Evolutionary conservation across 768 basidiomycete species (phyloP), one percentile per base, ranked within the genome.

Genomic region (Mycena galopus): DNA sequence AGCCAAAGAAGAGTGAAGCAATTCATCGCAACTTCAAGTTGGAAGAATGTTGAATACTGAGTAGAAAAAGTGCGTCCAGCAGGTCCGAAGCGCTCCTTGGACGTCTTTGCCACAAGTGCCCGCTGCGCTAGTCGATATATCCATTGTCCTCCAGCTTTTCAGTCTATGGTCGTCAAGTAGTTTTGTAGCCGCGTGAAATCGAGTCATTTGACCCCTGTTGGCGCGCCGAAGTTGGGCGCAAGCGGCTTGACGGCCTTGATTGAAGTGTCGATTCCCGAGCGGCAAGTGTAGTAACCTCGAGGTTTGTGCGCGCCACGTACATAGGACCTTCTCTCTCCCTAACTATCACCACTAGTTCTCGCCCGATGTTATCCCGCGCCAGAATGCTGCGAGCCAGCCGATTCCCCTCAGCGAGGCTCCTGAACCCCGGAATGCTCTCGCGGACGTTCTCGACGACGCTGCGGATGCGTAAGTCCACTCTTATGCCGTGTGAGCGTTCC

Each of bases 361-460:
- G 21, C 21, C 53, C n/a, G 16, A 72, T 72, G 71, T 67, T 72
- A 39, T 7, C 44, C 60, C 66, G 71, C 25, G 12, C 66, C 16
- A 65, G 65, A 50, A 37, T 35, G 71, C 71, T 72, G 71, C 62
- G 53, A 35, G 71, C 61, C 66, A 67, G 71, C 71, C 58, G 11
- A 29, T 53, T 65, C 35, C 29, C 70, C 21, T 60, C 47, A 27
- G 59, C 63, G 50, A 30, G 19, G 27, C 33, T 67, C 14, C 29
- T 33, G 21, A 35, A n/a, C 32, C 10, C 58, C 1, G 50, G 21
- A 23, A 25, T 63, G 33, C n/a, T 51, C 39, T 61, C 59, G 6
- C 63, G 71, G 23, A 67, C 66, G 25, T 72, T 72, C 63, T 61
- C 61, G 21, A 67, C 71, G 16, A 67, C 37, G 17, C 27, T 58